Base-by-base conservation (phyloP, 192 early-diverging fungal genomes). In the Obelidium mucronatum region DNA sequence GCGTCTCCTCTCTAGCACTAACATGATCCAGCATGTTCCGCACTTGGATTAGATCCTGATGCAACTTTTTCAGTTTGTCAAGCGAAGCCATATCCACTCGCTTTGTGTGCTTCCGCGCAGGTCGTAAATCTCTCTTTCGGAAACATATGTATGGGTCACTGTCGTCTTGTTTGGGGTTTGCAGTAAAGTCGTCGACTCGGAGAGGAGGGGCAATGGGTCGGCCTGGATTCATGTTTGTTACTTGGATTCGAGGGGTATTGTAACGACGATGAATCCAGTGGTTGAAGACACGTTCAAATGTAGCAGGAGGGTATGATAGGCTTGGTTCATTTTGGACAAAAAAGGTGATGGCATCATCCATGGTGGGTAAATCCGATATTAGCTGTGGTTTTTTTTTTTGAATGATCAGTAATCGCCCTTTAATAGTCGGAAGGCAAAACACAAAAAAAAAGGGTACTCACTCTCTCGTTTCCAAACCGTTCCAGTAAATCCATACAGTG, bases 121-220 rank as follows among this genome's bases (percentile, higher is more conserved):
- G 69, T 73, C 93, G 94, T 64, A 95, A 89, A 79, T 99, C 97
- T 67, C 97, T 91, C 54, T 93, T 92, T 61, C 97, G 92, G 87
- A 99, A 99, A 78, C 97, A 99, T 26, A 97, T 90, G 79, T 97
- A 99, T 15, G 97, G 95, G 77, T 98, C 94, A 34, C 84, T 83
- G 69, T 98, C 96, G 51, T 74, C 72, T 28, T 60, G 58, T 39
- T 74, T 74, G 40, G 72, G 31, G 59, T 74, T 74, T n/a, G 19
- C 13, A 8, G 59, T 63, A 11, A 74, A 4, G 26, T 74, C 72
- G 60, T 74, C 72, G 19, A 74, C 60, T 24, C 54, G 78, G 19
- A 40, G 78, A 40, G 73, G 79, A 56, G 30, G 75, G 5, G 58
- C 54, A 40, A 54, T 56, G 56, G 44, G 72, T 2, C 74, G 72